Evolutionary conservation across 1,284 basidiomycete genomes (phyloP).

Genomic region (Takashimella tepidaria): DNA sequence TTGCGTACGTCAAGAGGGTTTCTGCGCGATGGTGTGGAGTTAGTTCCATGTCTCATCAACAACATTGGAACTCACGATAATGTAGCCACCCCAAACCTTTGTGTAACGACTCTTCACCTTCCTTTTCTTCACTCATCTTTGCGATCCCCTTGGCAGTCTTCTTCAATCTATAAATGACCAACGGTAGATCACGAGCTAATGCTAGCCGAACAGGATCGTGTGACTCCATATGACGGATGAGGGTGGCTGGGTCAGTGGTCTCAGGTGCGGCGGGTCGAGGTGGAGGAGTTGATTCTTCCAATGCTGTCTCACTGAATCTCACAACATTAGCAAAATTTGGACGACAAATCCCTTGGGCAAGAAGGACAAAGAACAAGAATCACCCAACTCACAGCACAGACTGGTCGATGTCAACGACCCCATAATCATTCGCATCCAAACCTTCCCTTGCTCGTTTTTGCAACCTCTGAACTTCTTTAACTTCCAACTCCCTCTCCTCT

Average conservation of each 20-base stretch:
- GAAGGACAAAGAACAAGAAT: background rate
- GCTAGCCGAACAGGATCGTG: constrained; percentile 68
- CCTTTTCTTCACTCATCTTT: constrained; percentile 32
- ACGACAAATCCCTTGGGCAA: background rate
- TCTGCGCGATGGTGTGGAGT: constrained; percentile 54
- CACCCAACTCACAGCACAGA: constrained; percentile 2
- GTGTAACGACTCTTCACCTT: constrained; percentile 36
- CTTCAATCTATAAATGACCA: constrained; percentile 47
- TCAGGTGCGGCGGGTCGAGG: constrained; percentile 23
- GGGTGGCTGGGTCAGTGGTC: constrained; percentile 47
- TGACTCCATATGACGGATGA: constrained; percentile 70
- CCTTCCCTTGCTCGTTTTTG: constrained; percentile 69
- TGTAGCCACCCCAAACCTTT: constrained; percentile 48
- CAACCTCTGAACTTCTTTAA: constrained; percentile 56
- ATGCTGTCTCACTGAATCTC: constrained; percentile 1
- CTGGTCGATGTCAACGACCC: constrained; percentile 58
- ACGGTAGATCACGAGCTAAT: constrained; percentile 52
- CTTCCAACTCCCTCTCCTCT: constrained; percentile 19
- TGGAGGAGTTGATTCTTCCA: constrained; percentile 3
- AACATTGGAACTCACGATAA: constrained; percentile 38
- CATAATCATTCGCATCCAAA: constrained; percentile 71
- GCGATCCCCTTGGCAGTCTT: constrained; percentile 45
- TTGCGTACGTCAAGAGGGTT: constrained; percentile 81
- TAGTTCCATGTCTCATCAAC: constrained; percentile 1
- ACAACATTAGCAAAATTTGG: background rate